Base-by-base conservation (phyloP, 139 green algal species). In the Micractinium sp. region DNA sequence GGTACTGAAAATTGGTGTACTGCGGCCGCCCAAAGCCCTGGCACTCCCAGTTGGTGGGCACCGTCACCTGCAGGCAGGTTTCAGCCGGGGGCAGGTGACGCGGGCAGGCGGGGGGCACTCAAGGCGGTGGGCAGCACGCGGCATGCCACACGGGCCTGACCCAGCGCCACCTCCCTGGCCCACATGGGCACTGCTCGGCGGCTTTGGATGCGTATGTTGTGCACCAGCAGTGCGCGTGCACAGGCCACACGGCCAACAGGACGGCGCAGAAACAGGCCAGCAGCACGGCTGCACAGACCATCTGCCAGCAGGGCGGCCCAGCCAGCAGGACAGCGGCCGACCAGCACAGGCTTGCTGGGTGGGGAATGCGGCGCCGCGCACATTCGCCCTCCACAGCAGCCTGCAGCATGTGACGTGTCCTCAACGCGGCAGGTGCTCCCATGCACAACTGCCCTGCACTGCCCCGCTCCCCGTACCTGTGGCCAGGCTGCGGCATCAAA, bases 1-100 rank as follows among this genome's bases (percentile, higher is more conserved):
- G 97, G 92, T 99, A 99, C 9, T 95, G 85, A 60, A 98, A 97
- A 90, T 99, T 99, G 33, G 96, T 98, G 92, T 99, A 99, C 89
- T 98, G 98, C 25, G 98, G 98, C 15, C 81, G 93, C 61, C 97
- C 96, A 73, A 95, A 92, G 36, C 97, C 97, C 71, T 96, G 87
- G 69, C 93, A 95, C 91, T 99, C 96, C 96, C 96, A 98, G 86
- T 97, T 98, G 76, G 91, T 88, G 0, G 98, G 98, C 31, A 99
- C 96, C 0, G 82, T 53, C 41, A 98, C 95, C 96, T 97, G 93
- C 60, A 87, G 18, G 86, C 13, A n/a, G n/a, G n/a, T n/a, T n/a
- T n/a, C n/a, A n/a, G n/a, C n/a, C n/a, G n/a, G n/a, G n/a, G n/a
- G n/a, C n/a, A n/a, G 63, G n/a, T n/a, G 23, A 81, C n/a, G 47